Evolutionary conservation across 768 basidiomycete genomes (phyloP).

Genomic region (Saitozyma sp.): DNA sequence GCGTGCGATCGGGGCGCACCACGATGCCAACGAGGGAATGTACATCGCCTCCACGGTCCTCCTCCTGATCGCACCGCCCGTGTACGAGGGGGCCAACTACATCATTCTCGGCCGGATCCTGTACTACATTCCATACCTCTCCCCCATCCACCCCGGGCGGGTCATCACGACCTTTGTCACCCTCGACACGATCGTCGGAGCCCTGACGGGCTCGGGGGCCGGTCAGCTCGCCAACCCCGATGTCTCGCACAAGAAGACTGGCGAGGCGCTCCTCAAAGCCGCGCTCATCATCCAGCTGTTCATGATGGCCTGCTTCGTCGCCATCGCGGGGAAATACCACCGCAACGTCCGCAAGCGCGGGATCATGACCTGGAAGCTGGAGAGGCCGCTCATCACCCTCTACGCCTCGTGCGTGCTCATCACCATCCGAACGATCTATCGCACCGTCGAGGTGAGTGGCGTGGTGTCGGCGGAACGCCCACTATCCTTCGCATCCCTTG

Average conservation of each 20-base stretch:
- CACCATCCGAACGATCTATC: not conserved
- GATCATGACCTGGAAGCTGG: not conserved
- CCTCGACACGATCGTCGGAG: not conserved
- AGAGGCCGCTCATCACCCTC: not conserved
- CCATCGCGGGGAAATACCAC: not conserved
- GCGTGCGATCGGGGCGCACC: not conserved
- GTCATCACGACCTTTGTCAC: not conserved
- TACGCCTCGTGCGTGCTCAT: not conserved
- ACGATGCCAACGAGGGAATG: not conserved
- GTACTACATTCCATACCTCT: not conserved
- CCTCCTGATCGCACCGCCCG: not conserved
- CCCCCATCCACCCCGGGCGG: not conserved
- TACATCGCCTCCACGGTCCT: not conserved
- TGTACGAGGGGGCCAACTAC: conserved; percentile 1
- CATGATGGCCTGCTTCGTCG: not conserved
- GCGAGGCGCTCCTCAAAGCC: not conserved
- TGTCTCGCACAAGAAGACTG: not conserved
- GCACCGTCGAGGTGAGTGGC: not conserved
- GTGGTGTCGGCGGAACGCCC: no score
- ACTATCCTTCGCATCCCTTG: no score
- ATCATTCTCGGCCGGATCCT: not conserved
- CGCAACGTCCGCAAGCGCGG: not conserved
- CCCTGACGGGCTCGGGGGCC: not conserved
- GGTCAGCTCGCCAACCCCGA: not conserved
- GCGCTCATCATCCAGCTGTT: not conserved